Base-by-base conservation (phyloP, 257 asterid genomes). In the Perilla frutescens region DNA sequence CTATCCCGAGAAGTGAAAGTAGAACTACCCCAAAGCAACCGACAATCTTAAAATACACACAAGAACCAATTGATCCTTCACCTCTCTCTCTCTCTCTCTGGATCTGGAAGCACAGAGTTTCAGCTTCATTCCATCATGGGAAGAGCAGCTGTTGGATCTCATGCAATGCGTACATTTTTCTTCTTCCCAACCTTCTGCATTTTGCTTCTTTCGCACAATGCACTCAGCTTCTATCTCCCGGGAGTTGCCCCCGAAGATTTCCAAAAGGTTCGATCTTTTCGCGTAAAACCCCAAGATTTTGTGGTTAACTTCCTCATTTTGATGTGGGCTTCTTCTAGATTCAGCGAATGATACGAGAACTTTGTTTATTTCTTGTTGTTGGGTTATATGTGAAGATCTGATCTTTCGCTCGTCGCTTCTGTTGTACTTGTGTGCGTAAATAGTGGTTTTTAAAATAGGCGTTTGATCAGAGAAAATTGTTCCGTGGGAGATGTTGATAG, bases 211-310 rank as follows among this genome's bases (percentile, higher is more conserved):
- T 69, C 92, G 58, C 84, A 79, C 71, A 70, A 74, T 85, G 91
- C 80, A 9, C 53, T 73, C 72, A 58, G 81, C 81, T 91, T 91
- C 84, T 88, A 91, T 76, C 97, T 89, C 68, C 95, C 97, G 4
- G 97, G 96, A 45, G 96, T 89, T 54, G 97, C 96, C 43, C 97
- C 97, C 10, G 86, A 87, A 76, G 97, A 89, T 74, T 91, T 89
- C 79, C 87, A 67, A 54, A 86, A 84, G 96, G 96, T 88, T 74
- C 41, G 15, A 37, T 48, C 58, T 63, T 67, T 59, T 48, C 56
- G 7, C 48, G 13, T 4, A 13, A 26, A 34, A 61, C 32, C 60
- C 26, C 20, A 14, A 31, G 44, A 15, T 72, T 59, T 58, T 40
- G 9, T 66, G 40, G 8, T 57, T 8, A 2, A 8, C 29, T 76